These are phyloP conservation scores for Scedosporium apiospermum DNA, from an alignment of 2,329 filamentous ascomycete species.

Conservation along the genomic window DNA sequence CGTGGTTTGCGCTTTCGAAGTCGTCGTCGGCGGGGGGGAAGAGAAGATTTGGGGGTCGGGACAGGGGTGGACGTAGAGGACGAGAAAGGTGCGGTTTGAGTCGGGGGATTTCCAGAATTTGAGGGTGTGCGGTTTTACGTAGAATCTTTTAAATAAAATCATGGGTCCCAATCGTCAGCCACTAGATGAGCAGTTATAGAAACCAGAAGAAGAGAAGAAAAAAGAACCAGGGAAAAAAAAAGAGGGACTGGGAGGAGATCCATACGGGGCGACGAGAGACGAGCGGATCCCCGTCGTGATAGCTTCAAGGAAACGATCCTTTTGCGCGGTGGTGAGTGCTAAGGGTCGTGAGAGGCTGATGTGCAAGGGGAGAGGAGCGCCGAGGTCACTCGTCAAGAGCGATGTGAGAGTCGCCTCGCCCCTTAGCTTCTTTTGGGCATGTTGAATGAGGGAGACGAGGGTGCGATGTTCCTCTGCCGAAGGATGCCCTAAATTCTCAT, in stretches of 20 bases:
- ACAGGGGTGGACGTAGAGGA: slow-evolving; percentile 49
- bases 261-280: background rate
- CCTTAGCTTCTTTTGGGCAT: slow-evolving; percentile 23
- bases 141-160: slow-evolving; percentile 18
- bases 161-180: too few relatives aligned
- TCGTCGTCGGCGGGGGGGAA: background rate
- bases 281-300: slow-evolving; percentile 25
- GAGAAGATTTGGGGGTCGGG: background rate
- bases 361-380: slow-evolving; percentile 71
- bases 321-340: slow-evolving; percentile 61
- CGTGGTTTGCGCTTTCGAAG: slow-evolving; percentile 20
- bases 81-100: slow-evolving; percentile 73
- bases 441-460: slow-evolving; percentile 33
- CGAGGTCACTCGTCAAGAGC: slow-evolving; percentile 69
- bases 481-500: slow-evolving; percentile 42
- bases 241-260: background rate
- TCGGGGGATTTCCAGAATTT: slow-evolving; percentile 44
- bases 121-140: slow-evolving; percentile 27
- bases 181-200: too few relatives aligned
- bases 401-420: slow-evolving; percentile 42
- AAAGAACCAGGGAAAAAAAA: background rate
- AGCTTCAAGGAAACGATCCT: slow-evolving; percentile 54
- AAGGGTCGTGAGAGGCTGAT: slow-evolving; percentile 83
- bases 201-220: background rate
- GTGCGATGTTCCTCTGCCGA: slow-evolving; percentile 32